Conservation (phyloP, 768 basidiomycete genomes). For the Leucosporidium scottii region DNA sequence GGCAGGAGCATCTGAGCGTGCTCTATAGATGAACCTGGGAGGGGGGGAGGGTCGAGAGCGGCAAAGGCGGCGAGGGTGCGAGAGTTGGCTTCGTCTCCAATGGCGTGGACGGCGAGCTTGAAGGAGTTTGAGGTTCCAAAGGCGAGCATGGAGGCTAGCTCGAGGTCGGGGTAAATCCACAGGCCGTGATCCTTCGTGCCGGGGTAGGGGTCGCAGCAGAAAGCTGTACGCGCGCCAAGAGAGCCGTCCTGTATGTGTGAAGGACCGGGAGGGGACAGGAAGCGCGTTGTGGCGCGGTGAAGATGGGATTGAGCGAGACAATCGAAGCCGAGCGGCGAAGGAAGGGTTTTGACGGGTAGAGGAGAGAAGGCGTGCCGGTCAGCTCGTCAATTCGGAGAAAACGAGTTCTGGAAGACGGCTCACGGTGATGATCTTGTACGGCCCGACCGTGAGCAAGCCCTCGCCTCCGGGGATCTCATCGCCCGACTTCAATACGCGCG, state of each 20-base stretch:
- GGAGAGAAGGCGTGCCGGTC: too few relatives aligned
- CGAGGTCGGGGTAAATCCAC: slow-evolving; percentile 19
- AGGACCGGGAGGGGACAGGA: too few relatives aligned
- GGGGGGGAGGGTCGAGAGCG: slow-evolving; percentile 13
- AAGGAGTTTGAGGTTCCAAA: slow-evolving; percentile 24
- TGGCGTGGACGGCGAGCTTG: slow-evolving; percentile 37
- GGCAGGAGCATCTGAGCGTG: slow-evolving; percentile 37
- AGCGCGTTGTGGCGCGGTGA: background rate
- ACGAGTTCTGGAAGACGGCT: too few relatives aligned
- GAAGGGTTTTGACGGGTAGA: too few relatives aligned
- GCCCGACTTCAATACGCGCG: slow-evolving; percentile 21
- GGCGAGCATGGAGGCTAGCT: slow-evolving; percentile 27
- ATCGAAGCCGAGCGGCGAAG: too few relatives aligned
- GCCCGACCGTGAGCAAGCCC: slow-evolving; percentile 31
- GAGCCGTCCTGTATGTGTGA: slow-evolving; percentile 27
- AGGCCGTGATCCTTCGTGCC: slow-evolving; percentile 25
- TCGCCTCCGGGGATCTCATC: slow-evolving; percentile 28
- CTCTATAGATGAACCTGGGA: slow-evolving; percentile 34
- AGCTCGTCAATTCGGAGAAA: too few relatives aligned
- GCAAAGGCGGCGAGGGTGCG: slow-evolving; percentile 30
- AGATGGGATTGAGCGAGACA: too few relatives aligned
- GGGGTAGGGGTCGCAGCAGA: slow-evolving; percentile 37
- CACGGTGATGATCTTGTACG: slow-evolving; percentile 35
- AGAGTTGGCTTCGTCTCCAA: slow-evolving; percentile 37
- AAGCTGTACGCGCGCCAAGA: slow-evolving; percentile 37